These are phyloP conservation scores for Microsporum canis DNA, from an alignment of 2,329 filamentous ascomycete genomes.

Conservation along the genomic window DNA sequence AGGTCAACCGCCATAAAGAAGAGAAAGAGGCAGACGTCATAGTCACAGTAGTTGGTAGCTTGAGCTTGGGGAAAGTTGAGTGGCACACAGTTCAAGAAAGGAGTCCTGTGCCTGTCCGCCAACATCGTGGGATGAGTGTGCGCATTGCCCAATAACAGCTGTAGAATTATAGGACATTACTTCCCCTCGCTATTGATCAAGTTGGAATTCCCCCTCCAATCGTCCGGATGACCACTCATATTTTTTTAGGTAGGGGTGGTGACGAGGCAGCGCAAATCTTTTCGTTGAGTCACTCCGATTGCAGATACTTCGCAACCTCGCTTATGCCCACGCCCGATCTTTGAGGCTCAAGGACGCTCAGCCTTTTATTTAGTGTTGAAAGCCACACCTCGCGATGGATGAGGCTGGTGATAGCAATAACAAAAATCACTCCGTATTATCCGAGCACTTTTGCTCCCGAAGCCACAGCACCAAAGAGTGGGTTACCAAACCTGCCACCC, in stretches of 20 bases:
- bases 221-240: neutral
- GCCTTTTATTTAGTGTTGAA: neutral
- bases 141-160: constrained; percentile 6
- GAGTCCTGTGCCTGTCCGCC: too few relatives aligned
- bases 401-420: neutral
- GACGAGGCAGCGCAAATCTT: neutral
- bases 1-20: neutral
- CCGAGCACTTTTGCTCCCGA: neutral
- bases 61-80: neutral
- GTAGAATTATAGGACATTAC: neutral
- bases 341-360: neutral
- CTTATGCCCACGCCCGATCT: neutral
- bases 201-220: neutral
- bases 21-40: neutral
- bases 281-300: neutral
- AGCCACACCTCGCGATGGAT: constrained; percentile 2
- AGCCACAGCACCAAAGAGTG: neutral
- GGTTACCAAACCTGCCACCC: neutral
- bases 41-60: neutral
- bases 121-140: too few relatives aligned
- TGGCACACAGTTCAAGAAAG: neutral
- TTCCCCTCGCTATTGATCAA: neutral
- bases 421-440: neutral
- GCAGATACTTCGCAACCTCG: neutral
- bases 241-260: neutral